These are phyloP conservation scores for Pichia sp. DNA, from an alignment of 1,139 yeast species.

Conservation along the genomic window DNA sequence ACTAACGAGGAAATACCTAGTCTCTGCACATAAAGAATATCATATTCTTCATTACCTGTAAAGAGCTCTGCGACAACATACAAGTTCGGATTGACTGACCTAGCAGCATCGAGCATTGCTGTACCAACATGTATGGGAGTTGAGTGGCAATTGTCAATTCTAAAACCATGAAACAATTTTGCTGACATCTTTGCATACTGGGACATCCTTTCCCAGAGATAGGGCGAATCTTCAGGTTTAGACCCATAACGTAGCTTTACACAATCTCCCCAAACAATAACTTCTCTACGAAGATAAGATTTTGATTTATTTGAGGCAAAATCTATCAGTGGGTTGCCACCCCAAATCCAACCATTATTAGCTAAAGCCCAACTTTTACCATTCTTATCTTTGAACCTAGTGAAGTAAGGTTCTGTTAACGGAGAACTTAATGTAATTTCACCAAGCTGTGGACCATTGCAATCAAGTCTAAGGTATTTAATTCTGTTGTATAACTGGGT, in stretches of 20 bases:
- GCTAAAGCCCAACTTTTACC: constrained; percentile 71
- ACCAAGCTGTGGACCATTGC: constrained; percentile 75
- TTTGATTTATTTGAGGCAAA: constrained; percentile 77
- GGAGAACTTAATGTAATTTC: constrained; percentile 50
- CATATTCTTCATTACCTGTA: constrained; percentile 88
- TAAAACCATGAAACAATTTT: constrained; percentile 72
- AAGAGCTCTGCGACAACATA: constrained; percentile 93
- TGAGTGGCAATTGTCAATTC: constrained; percentile 93
- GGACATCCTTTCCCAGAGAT: constrained; percentile 82
- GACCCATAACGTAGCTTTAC: constrained; percentile 83
- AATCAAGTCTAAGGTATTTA: constrained; percentile 67
- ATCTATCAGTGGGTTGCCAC: constrained; percentile 87
- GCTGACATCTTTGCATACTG: constrained; percentile 72
- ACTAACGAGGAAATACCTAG: constrained; percentile 82
- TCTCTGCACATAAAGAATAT: constrained; percentile 81
- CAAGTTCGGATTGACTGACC: constrained; percentile 73
- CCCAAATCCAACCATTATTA: constrained; percentile 99
- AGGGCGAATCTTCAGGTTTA: constrained; percentile 74
- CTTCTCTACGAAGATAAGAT: constrained; percentile 85
- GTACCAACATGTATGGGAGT: constrained; percentile 96
- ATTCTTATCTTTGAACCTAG: constrained; percentile 48
- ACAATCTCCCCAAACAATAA: constrained; percentile 97
- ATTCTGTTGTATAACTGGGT: constrained; percentile 69
- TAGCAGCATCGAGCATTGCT: constrained; percentile 78
- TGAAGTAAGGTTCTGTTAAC: constrained; percentile 79